phyloP scores from a whole-genome alignment of 257 asterid genomes.

The Henckelia pumila region DNA sequence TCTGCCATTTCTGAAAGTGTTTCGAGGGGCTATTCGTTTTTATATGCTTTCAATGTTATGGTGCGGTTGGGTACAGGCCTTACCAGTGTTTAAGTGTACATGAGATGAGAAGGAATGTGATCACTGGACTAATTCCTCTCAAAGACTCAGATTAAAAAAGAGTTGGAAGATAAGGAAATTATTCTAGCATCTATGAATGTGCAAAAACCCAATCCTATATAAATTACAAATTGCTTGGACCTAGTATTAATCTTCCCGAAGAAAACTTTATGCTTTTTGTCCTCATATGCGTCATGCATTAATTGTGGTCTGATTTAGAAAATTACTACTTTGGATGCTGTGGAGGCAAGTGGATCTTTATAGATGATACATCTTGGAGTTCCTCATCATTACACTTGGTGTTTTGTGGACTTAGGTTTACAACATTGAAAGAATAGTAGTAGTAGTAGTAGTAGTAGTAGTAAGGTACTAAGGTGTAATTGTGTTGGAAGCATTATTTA shows the following conservation, averaged over 20 bases:
- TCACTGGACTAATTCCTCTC: not conserved
- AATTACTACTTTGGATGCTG: not conserved
- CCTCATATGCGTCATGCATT: not conserved
- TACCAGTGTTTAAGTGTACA: not conserved
- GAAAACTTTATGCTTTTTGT: too few relatives aligned
- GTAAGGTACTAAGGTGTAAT: not conserved
- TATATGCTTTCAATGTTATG: not conserved
- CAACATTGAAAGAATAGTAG: not conserved
- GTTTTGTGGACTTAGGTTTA: not conserved
- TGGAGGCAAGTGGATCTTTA: not conserved
- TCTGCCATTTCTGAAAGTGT: not conserved
- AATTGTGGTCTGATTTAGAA: not conserved
- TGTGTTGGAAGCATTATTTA: not conserved
- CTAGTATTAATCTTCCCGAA: not conserved
- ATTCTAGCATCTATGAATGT: too few relatives aligned
- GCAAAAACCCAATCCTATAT: not conserved
- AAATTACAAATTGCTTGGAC: not conserved
- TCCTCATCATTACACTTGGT: not conserved
- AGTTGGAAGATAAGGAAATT: too few relatives aligned
- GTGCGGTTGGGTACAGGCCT: not conserved
- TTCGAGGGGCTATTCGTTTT: not conserved
- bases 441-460: too few relatives aligned
- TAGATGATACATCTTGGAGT: not conserved
- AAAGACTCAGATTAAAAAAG: too few relatives aligned
- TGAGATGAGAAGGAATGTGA: not conserved